Base-by-base conservation (phyloP, 1,139 yeast genomes). In the Candida tetrigidarum region DNA sequence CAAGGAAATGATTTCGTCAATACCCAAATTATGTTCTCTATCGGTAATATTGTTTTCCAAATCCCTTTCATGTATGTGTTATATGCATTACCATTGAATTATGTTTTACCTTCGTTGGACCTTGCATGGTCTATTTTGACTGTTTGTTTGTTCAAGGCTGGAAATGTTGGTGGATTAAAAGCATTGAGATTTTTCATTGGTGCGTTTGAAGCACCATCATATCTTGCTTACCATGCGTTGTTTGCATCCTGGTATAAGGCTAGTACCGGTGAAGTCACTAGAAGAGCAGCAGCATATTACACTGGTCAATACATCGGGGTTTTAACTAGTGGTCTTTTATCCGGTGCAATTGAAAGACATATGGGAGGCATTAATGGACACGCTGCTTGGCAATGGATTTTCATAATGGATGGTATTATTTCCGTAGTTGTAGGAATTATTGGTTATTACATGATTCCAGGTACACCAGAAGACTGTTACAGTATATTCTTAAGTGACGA, bases 321-420 rank as follows among this genome's bases (percentile, higher is more conserved):
- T 20, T 62, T 84, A 56, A 80, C 87, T 4, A 75, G 86, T 5
- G 88, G 90, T 36, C 74, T 83, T 42, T 64, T 85, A 27, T 84
- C 85, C 42, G 80, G 85, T n/a, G 80, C 83, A 6, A 78, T 83
- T 39, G 79, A 68, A 55, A 63, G 76, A 40, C 55, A 62, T 20
- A 61, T 85, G 54, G 66, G 72, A 45, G 81, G 80, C 25, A 62
- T 60, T 5, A 61, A 62, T 45, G 85, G 87, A 1, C 64, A 80
- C 27, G 73, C 66, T 27, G 82, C 87, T 10, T 85, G 91, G 91
- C 76, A 83, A 64, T 85, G 91, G 90, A 80, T 83, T 64, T 85
- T 82, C 57, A 76, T 86, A 48, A 74, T 85, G 50, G 90, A 85
- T 60, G 86, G 85, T 7, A 62, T 81, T 39, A 70, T 84, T 33